phyloP scores from a whole-genome alignment of 306 rosid species.

The Potentilla sterilis region DNA sequence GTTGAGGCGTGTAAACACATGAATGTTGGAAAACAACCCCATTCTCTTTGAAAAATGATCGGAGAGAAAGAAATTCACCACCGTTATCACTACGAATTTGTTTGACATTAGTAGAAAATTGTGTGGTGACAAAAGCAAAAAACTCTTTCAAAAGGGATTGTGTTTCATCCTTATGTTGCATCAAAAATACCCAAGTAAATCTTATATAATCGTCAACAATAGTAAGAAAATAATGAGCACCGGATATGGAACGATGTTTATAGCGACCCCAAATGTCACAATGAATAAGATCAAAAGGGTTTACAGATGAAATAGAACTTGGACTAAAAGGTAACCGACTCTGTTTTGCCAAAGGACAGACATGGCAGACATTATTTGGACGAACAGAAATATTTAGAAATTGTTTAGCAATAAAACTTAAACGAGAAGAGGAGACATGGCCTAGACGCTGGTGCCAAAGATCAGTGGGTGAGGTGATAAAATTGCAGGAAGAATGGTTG shows the following conservation, averaged over 20 bases:
- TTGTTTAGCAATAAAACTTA: too few species aligned
- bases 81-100: too few species aligned
- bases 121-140: too few species aligned
- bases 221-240: conserved; percentile 11
- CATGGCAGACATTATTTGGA: too few species aligned
- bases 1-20: too few species aligned
- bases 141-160: not conserved
- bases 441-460: not conserved
- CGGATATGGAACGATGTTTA: not conserved
- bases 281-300: conserved; percentile 5
- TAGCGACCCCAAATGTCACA: conserved; percentile 20
- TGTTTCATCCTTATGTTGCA: conserved; percentile 3
- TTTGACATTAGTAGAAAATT: too few species aligned
- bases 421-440: too few species aligned
- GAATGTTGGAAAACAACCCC: too few species aligned
- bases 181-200: conserved; percentile 1
- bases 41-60: too few species aligned
- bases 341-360: not conserved
- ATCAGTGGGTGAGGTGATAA: not conserved
- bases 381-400: too few species aligned
- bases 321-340: not conserved
- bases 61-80: too few species aligned
- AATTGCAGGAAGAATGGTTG: too few species aligned
- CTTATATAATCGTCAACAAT: conserved; percentile 10
- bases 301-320: not conserved